Base-by-base conservation (phyloP, 495 filamentous ascomycete genomes). In the Parmelia sp. region DNA sequence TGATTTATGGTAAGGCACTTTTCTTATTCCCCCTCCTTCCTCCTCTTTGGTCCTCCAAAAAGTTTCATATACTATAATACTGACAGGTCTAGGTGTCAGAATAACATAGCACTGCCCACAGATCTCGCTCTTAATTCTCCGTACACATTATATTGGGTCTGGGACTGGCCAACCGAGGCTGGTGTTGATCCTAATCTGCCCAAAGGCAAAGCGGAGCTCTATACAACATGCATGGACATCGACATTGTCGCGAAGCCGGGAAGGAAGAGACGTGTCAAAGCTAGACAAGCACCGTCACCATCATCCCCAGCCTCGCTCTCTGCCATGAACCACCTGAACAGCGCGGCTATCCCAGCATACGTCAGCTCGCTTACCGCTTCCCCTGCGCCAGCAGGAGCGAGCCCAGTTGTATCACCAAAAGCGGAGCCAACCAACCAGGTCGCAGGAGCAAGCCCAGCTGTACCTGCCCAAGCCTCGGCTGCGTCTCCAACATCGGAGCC, bases 71-170 rank as follows among this genome's bases (percentile, higher is more conserved):
- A n/a, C n/a, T n/a, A n/a, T n/a, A n/a, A n/a, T n/a, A n/a, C n/a
- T n/a, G n/a, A n/a, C n/a, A n/a, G n/a, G n/a, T n/a, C n/a, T n/a
- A n/a, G n/a, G n/a, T 96, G 92, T 72, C 91, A 96, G 74, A 83
- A 85, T 37, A 87, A 94, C 69, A 74, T 95, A 47, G 74, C 81
- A 49, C 74, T 97, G 44, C 92, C 92, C 5, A 65, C 71, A 4
- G 80, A 86, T 66, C 71, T 79, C 31, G 68, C 76, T 5, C 68
- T 72, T 19, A 84, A 87, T 25, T 81, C 79, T 36, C 71, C 78
- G 3, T 87, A 88, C 65, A 90, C 90, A 0, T 72, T 94, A 47
- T 92, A 96, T 75, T 97, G 92, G 92, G 85, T 96, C 7, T 96
- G 92, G 92, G 86, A 95, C 67, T 97, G 90, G 90, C 86, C 88